Percentiles rank a stretch among this genome's conserved stretches.
Evolutionary conservation across 2,329 filamentous ascomycete genomes (phyloP).

Genomic region (Xylariaceae sp.): DNA sequence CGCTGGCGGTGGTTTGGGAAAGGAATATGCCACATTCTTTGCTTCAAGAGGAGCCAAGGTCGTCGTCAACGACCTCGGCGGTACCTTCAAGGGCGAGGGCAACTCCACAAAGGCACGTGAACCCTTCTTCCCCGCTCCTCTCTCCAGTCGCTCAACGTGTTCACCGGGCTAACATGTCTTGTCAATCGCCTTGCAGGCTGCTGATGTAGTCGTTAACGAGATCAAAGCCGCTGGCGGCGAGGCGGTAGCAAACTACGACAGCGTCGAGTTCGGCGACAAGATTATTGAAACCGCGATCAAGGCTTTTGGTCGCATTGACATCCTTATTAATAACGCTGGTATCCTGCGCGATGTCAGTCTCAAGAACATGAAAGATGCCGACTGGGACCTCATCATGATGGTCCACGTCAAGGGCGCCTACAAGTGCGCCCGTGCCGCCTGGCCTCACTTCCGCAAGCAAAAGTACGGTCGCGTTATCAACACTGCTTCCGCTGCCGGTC

Average conservation of each 20-base stretch:
- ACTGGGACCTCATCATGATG: constrained; percentile 92
- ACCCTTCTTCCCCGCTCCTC: neutral
- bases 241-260: constrained; percentile 96
- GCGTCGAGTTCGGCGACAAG: constrained; percentile 84
- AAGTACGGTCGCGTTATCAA: constrained; percentile 97
- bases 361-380: constrained; percentile 96
- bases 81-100: constrained; percentile 89
- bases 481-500: constrained; percentile 89
- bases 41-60: constrained; percentile 86
- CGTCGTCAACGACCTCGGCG: constrained; percentile 94
- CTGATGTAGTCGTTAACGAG: constrained; percentile 76
- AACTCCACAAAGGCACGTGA: constrained; percentile 68
- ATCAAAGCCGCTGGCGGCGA: constrained; percentile 87
- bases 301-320: constrained; percentile 78
- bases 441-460: constrained; percentile 97
- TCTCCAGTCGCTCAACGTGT: neutral
- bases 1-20: constrained; percentile 75
- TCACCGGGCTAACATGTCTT: constrained; percentile 23
- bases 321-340: constrained; percentile 96
- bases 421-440: constrained; percentile 91
- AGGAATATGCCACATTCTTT: constrained; percentile 83
- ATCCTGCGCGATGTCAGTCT: constrained; percentile 94
- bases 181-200: constrained; percentile 49
- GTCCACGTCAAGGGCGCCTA: constrained; percentile 92
- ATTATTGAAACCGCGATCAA: constrained; percentile 88